Percentiles rank a stretch among this genome's conserved stretches.
phyloP scores from a whole-genome alignment of 78 protist species.

The Thecamonas trahens region DNA sequence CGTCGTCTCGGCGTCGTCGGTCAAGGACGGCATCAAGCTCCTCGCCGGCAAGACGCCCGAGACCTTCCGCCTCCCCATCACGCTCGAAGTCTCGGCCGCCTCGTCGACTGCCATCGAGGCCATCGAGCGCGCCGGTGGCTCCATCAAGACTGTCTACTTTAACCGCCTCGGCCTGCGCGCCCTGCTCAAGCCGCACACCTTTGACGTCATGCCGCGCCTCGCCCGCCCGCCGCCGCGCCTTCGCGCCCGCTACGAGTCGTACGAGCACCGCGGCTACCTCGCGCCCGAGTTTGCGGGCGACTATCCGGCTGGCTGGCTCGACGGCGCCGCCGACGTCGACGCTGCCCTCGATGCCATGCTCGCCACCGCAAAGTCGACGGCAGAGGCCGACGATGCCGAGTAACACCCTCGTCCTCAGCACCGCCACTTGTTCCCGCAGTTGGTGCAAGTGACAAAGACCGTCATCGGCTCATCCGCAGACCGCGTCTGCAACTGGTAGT shows the following conservation, averaged over 20 bases:
- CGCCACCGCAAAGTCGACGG: no score
- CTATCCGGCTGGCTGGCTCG: background rate
- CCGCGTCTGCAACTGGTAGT: constrained; percentile 75
- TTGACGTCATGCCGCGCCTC: constrained; percentile 29
- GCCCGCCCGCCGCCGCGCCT: constrained; percentile 37
- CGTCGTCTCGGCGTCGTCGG: background rate
- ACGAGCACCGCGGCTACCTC: background rate
- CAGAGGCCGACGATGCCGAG: no score
- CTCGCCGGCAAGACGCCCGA: background rate
- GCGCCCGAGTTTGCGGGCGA: background rate
- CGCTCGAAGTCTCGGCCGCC: constrained; percentile 17
- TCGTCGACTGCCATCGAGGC: constrained; percentile 32
- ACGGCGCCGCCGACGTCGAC: no score
- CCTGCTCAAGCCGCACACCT: constrained; percentile 47
- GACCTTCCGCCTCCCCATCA: background rate
- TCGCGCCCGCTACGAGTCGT: constrained; percentile 7
- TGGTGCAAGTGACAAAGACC: constrained; percentile 57
- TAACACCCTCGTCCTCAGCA: background rate
- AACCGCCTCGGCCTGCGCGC: constrained; percentile 47
- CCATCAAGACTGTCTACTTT: constrained; percentile 37
- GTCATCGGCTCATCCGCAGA: constrained; percentile 84
- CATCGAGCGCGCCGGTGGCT: constrained; percentile 49
- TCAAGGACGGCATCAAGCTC: constrained; percentile 11
- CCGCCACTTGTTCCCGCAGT: constrained; percentile 56
- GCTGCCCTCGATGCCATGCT: no score